Evolutionary conservation across 495 filamentous ascomycete species (phyloP).

Genomic region (Aspergillus sclerotiicarbonarius): DNA sequence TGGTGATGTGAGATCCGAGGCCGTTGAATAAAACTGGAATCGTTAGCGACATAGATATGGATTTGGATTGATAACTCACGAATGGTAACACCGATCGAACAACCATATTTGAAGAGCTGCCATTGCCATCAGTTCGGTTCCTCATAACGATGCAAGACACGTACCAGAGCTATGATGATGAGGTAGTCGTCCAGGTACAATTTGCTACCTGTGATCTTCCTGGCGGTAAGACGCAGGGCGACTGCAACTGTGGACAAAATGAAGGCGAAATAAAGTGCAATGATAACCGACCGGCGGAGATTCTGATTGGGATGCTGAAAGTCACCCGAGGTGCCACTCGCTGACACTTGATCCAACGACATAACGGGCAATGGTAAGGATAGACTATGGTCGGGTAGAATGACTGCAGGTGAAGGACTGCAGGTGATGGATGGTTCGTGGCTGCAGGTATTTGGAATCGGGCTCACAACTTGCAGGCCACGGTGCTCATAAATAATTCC

Average conservation of each 20-base stretch:
- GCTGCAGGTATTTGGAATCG: background rate
- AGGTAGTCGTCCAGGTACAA: slow-evolving; percentile 39
- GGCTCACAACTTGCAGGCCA: background rate
- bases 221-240: slow-evolving; percentile 26
- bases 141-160: background rate
- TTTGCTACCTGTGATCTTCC: slow-evolving; percentile 25
- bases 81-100: slow-evolving; percentile 28
- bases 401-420: background rate
- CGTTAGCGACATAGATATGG: background rate
- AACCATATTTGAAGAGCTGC: slow-evolving; percentile 37
- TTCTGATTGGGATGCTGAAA: slow-evolving; percentile 17
- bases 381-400: background rate
- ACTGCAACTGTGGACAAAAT: slow-evolving; percentile 30
- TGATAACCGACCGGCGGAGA: slow-evolving; percentile 25
- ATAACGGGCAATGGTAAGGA: background rate
- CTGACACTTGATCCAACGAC: slow-evolving; percentile 5
- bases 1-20: slow-evolving; percentile 33
- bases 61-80: slow-evolving; percentile 19
- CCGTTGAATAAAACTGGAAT: slow-evolving; percentile 31
- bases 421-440: background rate
- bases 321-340: slow-evolving; percentile 1
- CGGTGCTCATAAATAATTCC: background rate
- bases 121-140: background rate
- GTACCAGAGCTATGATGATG: slow-evolving; percentile 36
- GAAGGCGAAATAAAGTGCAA: slow-evolving; percentile 32